Evolutionary conservation across 805 yeast genomes (phyloP).

Genomic region (Candida morakotiae): DNA sequence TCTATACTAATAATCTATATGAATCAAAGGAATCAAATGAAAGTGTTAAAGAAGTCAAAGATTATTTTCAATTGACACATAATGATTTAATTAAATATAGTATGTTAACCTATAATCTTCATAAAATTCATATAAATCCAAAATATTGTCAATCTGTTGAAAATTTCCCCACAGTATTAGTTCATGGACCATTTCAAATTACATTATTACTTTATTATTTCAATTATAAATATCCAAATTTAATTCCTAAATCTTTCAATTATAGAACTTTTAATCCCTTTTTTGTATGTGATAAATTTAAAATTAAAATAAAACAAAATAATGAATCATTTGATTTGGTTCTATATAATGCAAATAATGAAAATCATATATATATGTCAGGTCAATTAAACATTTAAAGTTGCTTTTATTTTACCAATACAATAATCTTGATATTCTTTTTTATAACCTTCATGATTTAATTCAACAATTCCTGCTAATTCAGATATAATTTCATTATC

Average conservation of each 20-base stretch:
- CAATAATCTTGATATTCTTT: conserved; percentile 40
- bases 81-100: conserved; percentile 59
- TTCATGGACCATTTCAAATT: conserved; percentile 80
- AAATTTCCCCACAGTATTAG: conserved; percentile 55
- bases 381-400: conserved; percentile 15
- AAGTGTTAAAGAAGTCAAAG: conserved; percentile 9
- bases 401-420: conserved; percentile 36
- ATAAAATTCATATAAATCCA: conserved; percentile 72
- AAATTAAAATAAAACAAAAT: neutral
- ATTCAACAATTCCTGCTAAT: conserved; percentile 28
- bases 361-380: neutral
- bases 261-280: conserved; percentile 52
- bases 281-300: conserved; percentile 33
- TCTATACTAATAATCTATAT: conserved; percentile 50
- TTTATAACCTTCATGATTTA: conserved; percentile 29
- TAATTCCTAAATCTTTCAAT: conserved; percentile 26
- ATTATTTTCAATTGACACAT: conserved; percentile 15
- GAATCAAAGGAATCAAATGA: conserved; percentile 3
- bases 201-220: conserved; percentile 57
- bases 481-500: conserved; percentile 35
- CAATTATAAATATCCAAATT: conserved; percentile 11
- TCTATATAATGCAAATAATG: neutral
- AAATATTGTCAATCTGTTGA: conserved; percentile 53
- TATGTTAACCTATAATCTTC: conserved; percentile 77
- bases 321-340: neutral